Conservation (phyloP, 495 filamentous ascomycete genomes). For the Rhypophila decipiens region DNA sequence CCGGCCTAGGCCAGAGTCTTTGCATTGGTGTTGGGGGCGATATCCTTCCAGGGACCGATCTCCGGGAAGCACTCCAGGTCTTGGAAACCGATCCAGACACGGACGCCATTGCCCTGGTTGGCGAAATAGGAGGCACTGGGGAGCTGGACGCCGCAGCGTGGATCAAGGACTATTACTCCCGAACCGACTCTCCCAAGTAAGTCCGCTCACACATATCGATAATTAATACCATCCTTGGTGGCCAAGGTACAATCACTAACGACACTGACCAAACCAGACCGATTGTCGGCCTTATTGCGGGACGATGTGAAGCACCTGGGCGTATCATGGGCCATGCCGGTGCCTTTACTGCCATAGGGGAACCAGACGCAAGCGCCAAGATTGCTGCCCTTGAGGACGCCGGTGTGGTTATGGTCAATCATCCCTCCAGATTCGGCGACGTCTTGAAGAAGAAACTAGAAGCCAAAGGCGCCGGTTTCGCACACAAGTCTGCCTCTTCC, state of each 20-base stretch:
- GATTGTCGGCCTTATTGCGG: conserved; percentile 72
- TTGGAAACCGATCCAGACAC: conserved; percentile 73
- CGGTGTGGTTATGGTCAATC: conserved; percentile 70
- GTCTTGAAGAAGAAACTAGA: conserved; percentile 52
- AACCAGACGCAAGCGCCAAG: conserved; percentile 60
- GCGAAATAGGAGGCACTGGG: conserved; percentile 77
- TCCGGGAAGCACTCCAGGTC: conserved; percentile 68
- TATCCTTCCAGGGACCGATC: conserved; percentile 72
- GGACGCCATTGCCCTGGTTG: conserved; percentile 74
- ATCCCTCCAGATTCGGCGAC: conserved; percentile 74
- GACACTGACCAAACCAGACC: conserved; percentile 44
- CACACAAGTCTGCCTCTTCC: neutral
- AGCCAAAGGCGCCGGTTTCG: neutral
- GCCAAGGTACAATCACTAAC: neutral
- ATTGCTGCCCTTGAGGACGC: conserved; percentile 61
- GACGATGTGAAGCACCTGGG: conserved; percentile 56
- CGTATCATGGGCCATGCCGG: conserved; percentile 89
- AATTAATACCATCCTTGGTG: neutral
- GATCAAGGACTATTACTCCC: conserved; percentile 59
- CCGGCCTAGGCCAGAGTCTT: conserved; percentile 77
- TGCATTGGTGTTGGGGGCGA: conserved; percentile 89
- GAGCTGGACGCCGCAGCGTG: conserved; percentile 80
- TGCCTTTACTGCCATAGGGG: conserved; percentile 63
- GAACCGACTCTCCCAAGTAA: conserved; percentile 60
- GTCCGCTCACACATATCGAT: conserved; percentile 11